phyloP scores from a whole-genome alignment of 2,329 filamentous ascomycete genomes.

The Neobulgaria alba region DNA sequence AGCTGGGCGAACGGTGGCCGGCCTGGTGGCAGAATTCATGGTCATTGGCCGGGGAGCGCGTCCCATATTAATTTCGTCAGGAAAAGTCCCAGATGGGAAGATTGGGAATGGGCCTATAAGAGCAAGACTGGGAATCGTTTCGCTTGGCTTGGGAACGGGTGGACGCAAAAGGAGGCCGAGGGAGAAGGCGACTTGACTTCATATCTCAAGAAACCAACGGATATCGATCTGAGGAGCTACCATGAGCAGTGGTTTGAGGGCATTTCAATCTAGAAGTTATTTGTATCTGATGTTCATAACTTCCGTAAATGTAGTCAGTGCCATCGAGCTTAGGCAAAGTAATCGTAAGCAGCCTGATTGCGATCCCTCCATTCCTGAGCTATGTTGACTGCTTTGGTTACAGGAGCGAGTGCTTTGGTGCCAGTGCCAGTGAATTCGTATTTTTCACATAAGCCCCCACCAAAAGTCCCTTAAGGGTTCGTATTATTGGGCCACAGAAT shows the following conservation, averaged over 20 bases:
- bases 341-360: too few species aligned
- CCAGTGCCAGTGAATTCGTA: too few species aligned
- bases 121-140: slow-evolving; percentile 35
- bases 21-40: slow-evolving; percentile 55
- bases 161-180: slow-evolving; percentile 48
- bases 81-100: slow-evolving; percentile 48
- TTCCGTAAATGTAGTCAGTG: background rate
- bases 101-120: slow-evolving; percentile 45
- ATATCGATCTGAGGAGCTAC: slow-evolving; percentile 51
- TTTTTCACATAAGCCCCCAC: too few species aligned
- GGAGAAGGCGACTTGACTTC: slow-evolving; percentile 50
- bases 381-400: too few species aligned
- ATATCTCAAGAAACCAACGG: slow-evolving; percentile 48
- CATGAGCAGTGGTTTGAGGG: slow-evolving; percentile 61
- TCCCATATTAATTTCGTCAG: slow-evolving; percentile 51
- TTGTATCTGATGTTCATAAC: background rate
- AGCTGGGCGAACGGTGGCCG: slow-evolving; percentile 65
- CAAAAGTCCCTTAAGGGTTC: too few species aligned
- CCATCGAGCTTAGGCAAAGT: too few species aligned
- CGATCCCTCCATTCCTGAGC: too few species aligned
- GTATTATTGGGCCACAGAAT: too few species aligned
- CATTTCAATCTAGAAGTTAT: background rate
- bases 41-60: slow-evolving; percentile 62
- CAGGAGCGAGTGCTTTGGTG: too few species aligned
- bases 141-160: slow-evolving; percentile 60